These are phyloP conservation scores for Salix suchowensis DNA, from an alignment of 345 rosid species.

Conservation along the genomic window DNA sequence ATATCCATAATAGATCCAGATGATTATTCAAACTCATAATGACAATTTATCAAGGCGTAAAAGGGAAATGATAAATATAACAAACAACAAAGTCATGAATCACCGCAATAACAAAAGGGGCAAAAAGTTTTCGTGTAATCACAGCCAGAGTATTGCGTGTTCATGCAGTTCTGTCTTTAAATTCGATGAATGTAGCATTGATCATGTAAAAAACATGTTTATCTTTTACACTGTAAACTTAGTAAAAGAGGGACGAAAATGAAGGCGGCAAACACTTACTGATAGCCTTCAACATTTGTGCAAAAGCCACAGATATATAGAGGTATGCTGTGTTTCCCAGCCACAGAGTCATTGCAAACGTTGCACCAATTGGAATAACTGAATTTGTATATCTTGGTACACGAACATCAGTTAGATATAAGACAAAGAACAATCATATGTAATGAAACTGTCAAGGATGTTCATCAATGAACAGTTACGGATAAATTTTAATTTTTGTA, in stretches of 20 bases:
- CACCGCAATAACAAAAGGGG: no score
- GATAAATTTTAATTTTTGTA: neutral
- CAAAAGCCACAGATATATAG: conserved; percentile 91
- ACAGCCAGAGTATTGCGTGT: no score
- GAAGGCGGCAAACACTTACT: conserved; percentile 43
- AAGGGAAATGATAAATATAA: neutral
- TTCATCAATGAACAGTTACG: neutral
- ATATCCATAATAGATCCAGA: neutral
- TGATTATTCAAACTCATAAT: neutral
- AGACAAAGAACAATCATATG: neutral
- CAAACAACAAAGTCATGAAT: no score
- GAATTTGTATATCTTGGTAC: conserved; percentile 49
- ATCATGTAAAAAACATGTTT: neutral
- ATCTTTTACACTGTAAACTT: neutral
- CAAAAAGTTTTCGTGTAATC: no score
- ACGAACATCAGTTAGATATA: neutral
- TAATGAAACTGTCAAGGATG: neutral
- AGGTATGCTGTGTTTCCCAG: conserved; percentile 96
- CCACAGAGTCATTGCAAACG: conserved; percentile 99
- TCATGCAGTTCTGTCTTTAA: no score
- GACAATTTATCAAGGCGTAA: neutral
- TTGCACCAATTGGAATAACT: conserved; percentile 91
- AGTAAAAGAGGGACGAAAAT: neutral
- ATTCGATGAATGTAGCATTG: no score
- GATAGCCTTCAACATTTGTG: conserved; percentile 95